A percentile compares a stretch with the other conserved stretches of the same genome.
Evolutionary conservation across 306 rosid species (phyloP).

Genomic region (Cucurbita argyrosperma): DNA sequence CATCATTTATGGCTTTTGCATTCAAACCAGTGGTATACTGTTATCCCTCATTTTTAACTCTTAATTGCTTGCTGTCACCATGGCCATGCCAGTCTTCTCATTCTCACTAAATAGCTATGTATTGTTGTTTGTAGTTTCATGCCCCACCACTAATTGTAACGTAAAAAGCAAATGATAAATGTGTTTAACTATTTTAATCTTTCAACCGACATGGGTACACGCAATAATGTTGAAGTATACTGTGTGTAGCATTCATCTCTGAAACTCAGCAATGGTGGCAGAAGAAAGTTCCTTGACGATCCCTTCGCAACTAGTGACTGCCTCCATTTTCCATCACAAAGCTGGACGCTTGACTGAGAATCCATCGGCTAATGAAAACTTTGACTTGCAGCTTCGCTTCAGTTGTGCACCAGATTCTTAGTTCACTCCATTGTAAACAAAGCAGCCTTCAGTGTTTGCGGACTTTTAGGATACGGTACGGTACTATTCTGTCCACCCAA

Average conservation of each 20-base stretch:
- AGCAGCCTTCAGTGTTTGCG: neutral
- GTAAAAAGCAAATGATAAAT: neutral
- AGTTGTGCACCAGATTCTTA: constrained; percentile 12
- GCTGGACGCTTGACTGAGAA: constrained; percentile 47
- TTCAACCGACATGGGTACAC: constrained; percentile 11
- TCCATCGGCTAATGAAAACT: constrained; percentile 4
- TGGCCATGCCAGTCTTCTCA: neutral
- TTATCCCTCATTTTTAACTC: neutral
- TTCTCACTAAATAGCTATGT: neutral
- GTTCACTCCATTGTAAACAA: constrained; percentile 21
- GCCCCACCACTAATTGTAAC: neutral
- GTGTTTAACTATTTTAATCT: neutral
- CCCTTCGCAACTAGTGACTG: constrained; percentile 58
- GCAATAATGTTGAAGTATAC: constrained; percentile 49
- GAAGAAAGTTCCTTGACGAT: constrained; percentile 34
- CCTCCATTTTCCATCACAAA: constrained; percentile 33
- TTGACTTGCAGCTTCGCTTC: constrained; percentile 39
- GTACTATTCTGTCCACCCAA: constrained; percentile 36
- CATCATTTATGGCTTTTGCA: neutral
- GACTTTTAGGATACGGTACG: constrained; percentile 45
- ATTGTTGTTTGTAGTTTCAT: neutral
- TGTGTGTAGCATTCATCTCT: constrained; percentile 42
- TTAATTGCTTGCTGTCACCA: neutral
- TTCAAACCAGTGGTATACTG: neutral
- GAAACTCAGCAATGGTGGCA: constrained; percentile 55